Base-by-base conservation (phyloP, 306 rosid genomes). In the Gastrolobium villosum region DNA sequence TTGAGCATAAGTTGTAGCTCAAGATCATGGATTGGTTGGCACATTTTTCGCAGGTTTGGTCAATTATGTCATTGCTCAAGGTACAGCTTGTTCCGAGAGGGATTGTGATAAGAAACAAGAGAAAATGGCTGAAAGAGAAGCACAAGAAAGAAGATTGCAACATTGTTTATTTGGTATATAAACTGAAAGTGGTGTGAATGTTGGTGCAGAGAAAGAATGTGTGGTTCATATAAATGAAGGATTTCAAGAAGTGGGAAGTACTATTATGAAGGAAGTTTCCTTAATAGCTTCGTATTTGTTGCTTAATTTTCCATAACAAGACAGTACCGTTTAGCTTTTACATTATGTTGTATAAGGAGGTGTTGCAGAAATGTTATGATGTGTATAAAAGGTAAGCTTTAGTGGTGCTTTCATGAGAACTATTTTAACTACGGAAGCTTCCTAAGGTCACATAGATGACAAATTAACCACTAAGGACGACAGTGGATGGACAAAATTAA, bases 21-120 rank as follows among this genome's bases (percentile, higher is more conserved):
- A 85, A 49, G 36, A 86, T 59, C 3, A 39, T 9, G 10, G 88
- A 85, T 66, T 82, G 86, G 63, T 84, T 82, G 0, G 84, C 65
- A 40, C 93, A 89, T 79, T 39, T 74, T 55, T 87, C 13, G 68
- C 91, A 87, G 30, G 93, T 87, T 81, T 83, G 76, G 20, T 79
- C 52, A 7, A 86, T 68, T 48, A 85, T 43, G 57, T 88, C 92
- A 7, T 49, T 72, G 4, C 30, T 3, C 11, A 30, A 2, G 20
- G 28, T 13, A 4, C n/a, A 68, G 46, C 61, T 54, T 77, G 59
- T 68, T 72, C 61, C 79, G 7, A 39, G 70, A 26, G 85, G 63
- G 70, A 78, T 40, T 65, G 72, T 11, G 11, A n/a, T 39, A 53
- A 70, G 46, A 7, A 72, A 43, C 20, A 60, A 43, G 56, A 36